These are phyloP conservation scores for Cruciata laevipes DNA, from an alignment of 257 asterid species.

Conservation along the genomic window DNA sequence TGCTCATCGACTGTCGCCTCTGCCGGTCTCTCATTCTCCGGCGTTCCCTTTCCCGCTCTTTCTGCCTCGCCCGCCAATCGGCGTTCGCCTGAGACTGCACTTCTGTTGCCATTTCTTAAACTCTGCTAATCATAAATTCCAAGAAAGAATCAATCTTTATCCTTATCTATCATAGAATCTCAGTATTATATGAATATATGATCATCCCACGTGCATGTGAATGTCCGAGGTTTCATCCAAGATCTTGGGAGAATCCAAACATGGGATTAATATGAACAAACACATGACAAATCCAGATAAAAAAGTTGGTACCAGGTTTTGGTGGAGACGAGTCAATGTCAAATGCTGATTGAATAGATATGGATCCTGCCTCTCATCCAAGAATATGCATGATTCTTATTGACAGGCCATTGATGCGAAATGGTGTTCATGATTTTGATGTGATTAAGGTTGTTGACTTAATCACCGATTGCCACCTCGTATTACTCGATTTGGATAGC, in stretches of 20 bases:
- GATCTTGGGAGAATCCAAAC: background rate
- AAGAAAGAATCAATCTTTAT: background rate
- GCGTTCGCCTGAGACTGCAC: slow-evolving; percentile 6
- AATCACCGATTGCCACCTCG: slow-evolving; percentile 8
- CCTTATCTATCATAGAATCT: too few relatives aligned
- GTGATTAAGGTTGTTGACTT: background rate
- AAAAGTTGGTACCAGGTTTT: slow-evolving; percentile 9
- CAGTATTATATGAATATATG: background rate
- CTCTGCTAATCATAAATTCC: background rate
- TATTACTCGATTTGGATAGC: slow-evolving; percentile 1
- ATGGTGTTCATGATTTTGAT: background rate
- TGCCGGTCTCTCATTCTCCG: slow-evolving; percentile 31
- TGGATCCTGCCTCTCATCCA: background rate
- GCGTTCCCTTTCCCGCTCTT: slow-evolving; percentile 36
- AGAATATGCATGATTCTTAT: background rate
- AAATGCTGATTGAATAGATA: background rate
- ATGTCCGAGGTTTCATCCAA: background rate
- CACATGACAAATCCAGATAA: background rate
- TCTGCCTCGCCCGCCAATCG: slow-evolving; percentile 25
- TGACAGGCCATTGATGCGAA: slow-evolving; percentile 1
- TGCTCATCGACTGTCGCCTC: slow-evolving; percentile 37
- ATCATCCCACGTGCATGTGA: slow-evolving; percentile 3
- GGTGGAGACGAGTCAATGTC: background rate
- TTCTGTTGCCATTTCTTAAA: slow-evolving; percentile 22
- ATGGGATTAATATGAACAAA: background rate